These are phyloP conservation scores for Cercospora sp. DNA, from an alignment of 2,329 filamentous ascomycete genomes.

Conservation along the genomic window DNA sequence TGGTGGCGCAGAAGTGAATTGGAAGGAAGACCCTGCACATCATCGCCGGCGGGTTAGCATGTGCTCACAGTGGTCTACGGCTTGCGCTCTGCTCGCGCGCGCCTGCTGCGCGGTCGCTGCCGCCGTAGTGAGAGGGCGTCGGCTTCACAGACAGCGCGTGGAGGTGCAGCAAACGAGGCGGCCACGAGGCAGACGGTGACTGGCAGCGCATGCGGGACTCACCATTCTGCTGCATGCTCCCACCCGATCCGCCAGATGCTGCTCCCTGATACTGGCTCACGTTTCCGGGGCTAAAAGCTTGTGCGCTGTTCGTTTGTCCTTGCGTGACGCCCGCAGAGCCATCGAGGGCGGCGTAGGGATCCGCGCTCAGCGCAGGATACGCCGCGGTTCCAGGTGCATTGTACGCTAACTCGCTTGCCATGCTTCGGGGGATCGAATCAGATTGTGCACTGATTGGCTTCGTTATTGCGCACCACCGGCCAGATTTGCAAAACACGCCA, in stretches of 20 bases:
- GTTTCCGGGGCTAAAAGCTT: slow-evolving; percentile 14
- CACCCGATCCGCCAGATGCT: slow-evolving; percentile 4
- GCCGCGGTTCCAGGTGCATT: background rate
- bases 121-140: background rate
- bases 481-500: background rate
- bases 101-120: background rate
- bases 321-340: background rate
- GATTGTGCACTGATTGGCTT: slow-evolving; percentile 9
- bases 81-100: background rate
- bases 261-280: slow-evolving; percentile 8
- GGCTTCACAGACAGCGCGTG: background rate
- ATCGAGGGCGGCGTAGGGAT: slow-evolving; percentile 1
- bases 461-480: slow-evolving; percentile 1
- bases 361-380: slow-evolving; percentile 2
- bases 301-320: slow-evolving; percentile 9
- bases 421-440: slow-evolving; percentile 8
- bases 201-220: slow-evolving; percentile 1
- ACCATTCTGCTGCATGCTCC: slow-evolving; percentile 15
- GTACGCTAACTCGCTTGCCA: slow-evolving; percentile 11
- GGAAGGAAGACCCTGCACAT: slow-evolving; percentile 13
- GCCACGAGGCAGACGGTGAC: background rate
- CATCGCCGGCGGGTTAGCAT: slow-evolving; percentile 5
- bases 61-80: background rate
- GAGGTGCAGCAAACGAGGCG: background rate
- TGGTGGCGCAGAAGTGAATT: slow-evolving; percentile 10